Percentiles rank a stretch among this genome's conserved stretches.
phyloP scores from a whole-genome alignment of 345 rosid species.

The Gossypium herbaceum region DNA sequence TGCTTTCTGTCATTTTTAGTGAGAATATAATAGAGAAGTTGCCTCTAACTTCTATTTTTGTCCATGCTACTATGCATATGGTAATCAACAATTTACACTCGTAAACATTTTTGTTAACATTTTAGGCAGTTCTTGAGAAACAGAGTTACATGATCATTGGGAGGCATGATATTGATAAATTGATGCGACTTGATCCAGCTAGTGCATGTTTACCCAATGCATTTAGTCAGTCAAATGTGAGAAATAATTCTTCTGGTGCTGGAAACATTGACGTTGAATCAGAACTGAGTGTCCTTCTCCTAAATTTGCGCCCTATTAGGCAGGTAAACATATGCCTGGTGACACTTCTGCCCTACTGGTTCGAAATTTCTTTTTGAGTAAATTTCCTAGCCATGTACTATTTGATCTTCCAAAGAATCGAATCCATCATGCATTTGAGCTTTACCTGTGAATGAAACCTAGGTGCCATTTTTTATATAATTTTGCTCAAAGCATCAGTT shows the following conservation, averaged over 20 bases:
- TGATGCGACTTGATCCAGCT: slow-evolving; percentile 83
- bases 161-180: slow-evolving; percentile 92
- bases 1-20: background rate
- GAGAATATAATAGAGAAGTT: background rate
- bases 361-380: background rate
- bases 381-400: background rate
- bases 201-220: slow-evolving; percentile 68
- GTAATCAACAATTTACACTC: slow-evolving; percentile 17
- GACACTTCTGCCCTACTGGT: background rate
- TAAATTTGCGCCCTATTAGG: slow-evolving; percentile 75
- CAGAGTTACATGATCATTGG: slow-evolving; percentile 97
- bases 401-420: background rate
- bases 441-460: background rate
- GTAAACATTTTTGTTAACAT: slow-evolving; percentile 24
- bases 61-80: background rate
- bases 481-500: background rate
- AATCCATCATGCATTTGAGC: background rate
- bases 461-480: background rate
- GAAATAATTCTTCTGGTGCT: slow-evolving; percentile 35
- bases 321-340: slow-evolving; percentile 51
- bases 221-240: slow-evolving; percentile 38
- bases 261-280: slow-evolving; percentile 53
- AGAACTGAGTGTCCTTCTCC: slow-evolving; percentile 66
- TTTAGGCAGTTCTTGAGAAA: slow-evolving; percentile 98
- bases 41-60: background rate